Conservation (phyloP, 129 eudicot genomes). For the Tagetes patula region DNA sequence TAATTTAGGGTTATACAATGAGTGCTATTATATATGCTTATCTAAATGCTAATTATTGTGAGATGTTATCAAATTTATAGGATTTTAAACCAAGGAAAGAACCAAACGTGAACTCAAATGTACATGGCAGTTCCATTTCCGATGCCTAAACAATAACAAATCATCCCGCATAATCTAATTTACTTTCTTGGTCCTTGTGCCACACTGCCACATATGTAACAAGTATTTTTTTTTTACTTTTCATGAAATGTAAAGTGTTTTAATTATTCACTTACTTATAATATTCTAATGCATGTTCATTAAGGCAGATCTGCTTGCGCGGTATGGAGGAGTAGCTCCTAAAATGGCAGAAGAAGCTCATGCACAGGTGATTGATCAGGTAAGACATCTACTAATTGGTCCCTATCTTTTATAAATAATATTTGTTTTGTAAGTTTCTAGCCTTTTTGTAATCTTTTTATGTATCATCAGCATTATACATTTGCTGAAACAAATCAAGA, state of each 20-base stretch:
- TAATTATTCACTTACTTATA: slow-evolving; percentile 18
- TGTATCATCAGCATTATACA: not conserved
- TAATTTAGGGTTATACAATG: not conserved
- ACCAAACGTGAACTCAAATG: slow-evolving; percentile 2
- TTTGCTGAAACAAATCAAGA: not conserved
- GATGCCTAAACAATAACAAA: slow-evolving; percentile 10
- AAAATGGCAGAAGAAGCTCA: slow-evolving; percentile 99
- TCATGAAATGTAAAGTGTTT: slow-evolving; percentile 10
- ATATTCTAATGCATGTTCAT: slow-evolving; percentile 33
- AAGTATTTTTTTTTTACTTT: not conserved
- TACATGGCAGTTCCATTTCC: slow-evolving; percentile 5
- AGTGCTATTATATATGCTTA: slow-evolving; percentile 14
- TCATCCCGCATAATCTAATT: slow-evolving; percentile 16
- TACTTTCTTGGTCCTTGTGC: slow-evolving; percentile 15
- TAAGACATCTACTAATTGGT: slow-evolving; percentile 28
- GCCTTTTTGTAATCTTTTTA: not conserved
- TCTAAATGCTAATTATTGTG: slow-evolving; percentile 11
- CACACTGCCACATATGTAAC: slow-evolving; percentile 20
- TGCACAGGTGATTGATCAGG: slow-evolving; percentile 84
- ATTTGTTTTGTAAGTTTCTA: slow-evolving; percentile 8
- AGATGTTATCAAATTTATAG: no score
- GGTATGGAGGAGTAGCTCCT: slow-evolving; percentile 97
- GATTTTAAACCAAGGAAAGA: not conserved
- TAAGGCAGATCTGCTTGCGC: slow-evolving; percentile 92
- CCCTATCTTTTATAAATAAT: not conserved